These are phyloP conservation scores for Pezicula carpinea DNA, from an alignment of 2,329 filamentous ascomycete genomes.

Conservation along the genomic window DNA sequence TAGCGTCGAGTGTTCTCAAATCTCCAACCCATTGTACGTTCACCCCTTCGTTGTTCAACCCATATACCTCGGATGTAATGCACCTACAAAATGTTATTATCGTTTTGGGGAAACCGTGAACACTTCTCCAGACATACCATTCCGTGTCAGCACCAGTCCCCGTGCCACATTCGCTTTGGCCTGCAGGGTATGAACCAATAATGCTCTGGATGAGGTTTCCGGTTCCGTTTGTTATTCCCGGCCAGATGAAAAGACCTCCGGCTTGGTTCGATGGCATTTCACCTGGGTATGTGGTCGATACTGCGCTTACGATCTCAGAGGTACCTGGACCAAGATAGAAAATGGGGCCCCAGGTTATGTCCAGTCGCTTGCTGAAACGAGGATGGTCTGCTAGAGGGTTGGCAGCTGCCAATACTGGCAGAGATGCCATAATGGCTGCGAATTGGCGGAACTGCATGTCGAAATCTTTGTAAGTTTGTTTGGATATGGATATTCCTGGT, in stretches of 20 bases:
- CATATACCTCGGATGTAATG: conserved; percentile 23
- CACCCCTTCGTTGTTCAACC: conserved; percentile 9
- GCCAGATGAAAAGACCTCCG: conserved; percentile 24
- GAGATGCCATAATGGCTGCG: not conserved
- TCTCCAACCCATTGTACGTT: conserved; percentile 19
- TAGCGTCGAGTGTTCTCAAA: conserved; percentile 15
- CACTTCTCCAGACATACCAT: not conserved
- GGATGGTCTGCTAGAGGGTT: not conserved
- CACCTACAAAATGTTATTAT: conserved; percentile 11
- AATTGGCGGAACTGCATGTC: not conserved
- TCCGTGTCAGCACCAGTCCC: conserved; percentile 14
- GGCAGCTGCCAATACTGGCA: not conserved
- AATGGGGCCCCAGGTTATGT: conserved; percentile 1
- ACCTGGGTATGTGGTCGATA: conserved; percentile 23
- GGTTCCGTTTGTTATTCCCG: conserved; percentile 21
- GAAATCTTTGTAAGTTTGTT: too few species aligned
- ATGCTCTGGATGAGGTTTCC: conserved; percentile 20
- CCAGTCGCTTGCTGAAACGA: not conserved
- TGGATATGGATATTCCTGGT: too few species aligned
- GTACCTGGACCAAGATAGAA: not conserved
- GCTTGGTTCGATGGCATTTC: conserved; percentile 22
- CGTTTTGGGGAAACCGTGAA: too few species aligned
- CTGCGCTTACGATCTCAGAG: conserved; percentile 16
- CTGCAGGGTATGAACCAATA: conserved; percentile 15
- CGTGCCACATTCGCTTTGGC: conserved; percentile 17